These are phyloP conservation scores for Trichoderma breve DNA, from an alignment of 2,329 filamentous ascomycete species.

Conservation along the genomic window DNA sequence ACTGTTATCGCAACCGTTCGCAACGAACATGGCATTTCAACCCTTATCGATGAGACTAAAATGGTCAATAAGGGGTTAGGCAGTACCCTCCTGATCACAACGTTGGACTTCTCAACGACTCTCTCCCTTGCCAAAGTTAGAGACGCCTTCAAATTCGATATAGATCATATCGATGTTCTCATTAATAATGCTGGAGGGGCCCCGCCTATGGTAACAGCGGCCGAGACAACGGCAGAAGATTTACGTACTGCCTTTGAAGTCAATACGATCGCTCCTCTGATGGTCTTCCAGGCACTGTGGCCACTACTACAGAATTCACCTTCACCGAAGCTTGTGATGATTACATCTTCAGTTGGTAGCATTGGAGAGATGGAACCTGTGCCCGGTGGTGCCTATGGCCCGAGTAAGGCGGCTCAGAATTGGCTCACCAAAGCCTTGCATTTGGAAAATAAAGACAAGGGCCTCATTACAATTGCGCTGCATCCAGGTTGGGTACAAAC, in stretches of 20 bases:
- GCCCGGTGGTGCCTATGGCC: slow-evolving; percentile 36
- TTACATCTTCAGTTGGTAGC: slow-evolving; percentile 38
- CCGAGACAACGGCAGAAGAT: slow-evolving; percentile 33
- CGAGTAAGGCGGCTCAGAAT: slow-evolving; percentile 37
- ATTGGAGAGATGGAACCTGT: slow-evolving; percentile 34
- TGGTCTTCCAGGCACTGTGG: slow-evolving; percentile 36
- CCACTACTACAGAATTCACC: slow-evolving; percentile 35
- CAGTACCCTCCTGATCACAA: slow-evolving; percentile 36
- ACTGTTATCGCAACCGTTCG: slow-evolving; percentile 42
- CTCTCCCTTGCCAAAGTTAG: slow-evolving; percentile 25
- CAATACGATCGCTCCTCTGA: slow-evolving; percentile 43
- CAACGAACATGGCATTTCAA: slow-evolving; percentile 24
- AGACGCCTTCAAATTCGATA: slow-evolving; percentile 27
- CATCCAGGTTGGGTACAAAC: slow-evolving; percentile 42
- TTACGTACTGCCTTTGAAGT: slow-evolving; percentile 41
- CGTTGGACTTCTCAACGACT: slow-evolving; percentile 38
- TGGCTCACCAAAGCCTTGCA: slow-evolving; percentile 34
- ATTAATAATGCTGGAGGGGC: slow-evolving; percentile 51
- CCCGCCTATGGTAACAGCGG: slow-evolving; percentile 30
- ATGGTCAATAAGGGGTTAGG: slow-evolving; percentile 28
- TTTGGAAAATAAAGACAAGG: slow-evolving; percentile 25
- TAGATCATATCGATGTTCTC: slow-evolving; percentile 47
- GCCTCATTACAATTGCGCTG: slow-evolving; percentile 31
- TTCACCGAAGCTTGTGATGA: slow-evolving; percentile 36
- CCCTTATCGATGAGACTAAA: slow-evolving; percentile 22